phyloP scores from a whole-genome alignment of 148 eudicot genomes.

The Polygonum aviculare region DNA sequence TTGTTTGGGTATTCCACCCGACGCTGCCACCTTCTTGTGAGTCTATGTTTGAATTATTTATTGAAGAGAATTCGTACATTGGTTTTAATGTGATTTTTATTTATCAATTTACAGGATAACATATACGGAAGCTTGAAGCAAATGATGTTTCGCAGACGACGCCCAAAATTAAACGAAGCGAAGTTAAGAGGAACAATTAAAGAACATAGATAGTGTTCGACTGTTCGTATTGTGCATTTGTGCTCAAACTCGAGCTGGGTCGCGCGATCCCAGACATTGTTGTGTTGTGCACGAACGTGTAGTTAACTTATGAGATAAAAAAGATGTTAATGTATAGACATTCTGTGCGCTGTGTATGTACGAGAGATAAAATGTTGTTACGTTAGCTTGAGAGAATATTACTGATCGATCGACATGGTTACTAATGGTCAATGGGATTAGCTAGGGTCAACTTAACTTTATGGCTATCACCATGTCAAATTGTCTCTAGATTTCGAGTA shows the following conservation, averaged over 20 bases:
- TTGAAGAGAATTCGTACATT: background rate
- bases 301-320: too few relatives aligned
- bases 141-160: background rate
- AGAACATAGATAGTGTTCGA: background rate
- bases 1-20: constrained; percentile 18
- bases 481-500: too few relatives aligned
- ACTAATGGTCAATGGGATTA: too few relatives aligned
- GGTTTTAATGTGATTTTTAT: background rate
- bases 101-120: background rate
- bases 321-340: too few relatives aligned
- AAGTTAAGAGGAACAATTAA: background rate
- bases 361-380: too few relatives aligned
- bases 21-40: constrained; percentile 40
- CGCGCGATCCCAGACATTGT: background rate
- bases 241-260: background rate
- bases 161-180: background rate
- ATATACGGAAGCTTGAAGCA: constrained; percentile 6
- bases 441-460: too few relatives aligned
- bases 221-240: background rate
- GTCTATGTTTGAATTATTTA: background rate
- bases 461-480: too few relatives aligned
- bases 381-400: too few relatives aligned
- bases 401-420: too few relatives aligned
- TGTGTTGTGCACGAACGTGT: too few relatives aligned
- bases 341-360: too few relatives aligned